Evolutionary conservation across 768 basidiomycete species (phyloP), one percentile per base, ranked within the genome.

Genomic region (Tephrocybe sp.): DNA sequence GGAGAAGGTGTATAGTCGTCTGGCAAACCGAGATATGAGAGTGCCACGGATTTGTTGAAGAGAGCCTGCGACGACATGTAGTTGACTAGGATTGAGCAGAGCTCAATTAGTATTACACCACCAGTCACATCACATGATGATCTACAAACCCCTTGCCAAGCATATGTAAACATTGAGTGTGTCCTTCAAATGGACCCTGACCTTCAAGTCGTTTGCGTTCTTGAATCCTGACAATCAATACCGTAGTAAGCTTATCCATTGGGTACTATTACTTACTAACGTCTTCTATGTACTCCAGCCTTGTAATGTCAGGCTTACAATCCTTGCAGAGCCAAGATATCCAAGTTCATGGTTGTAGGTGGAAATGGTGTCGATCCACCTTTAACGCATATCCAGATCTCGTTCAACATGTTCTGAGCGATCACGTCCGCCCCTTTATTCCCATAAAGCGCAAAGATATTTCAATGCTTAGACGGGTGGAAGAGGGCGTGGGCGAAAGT

Each of bases 1-100:
- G 89, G 91, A 16, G 78, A 79, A 0, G 88, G 89, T 24, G 66
- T 60, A 59, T 86, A 84, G 56, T 80, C 75, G 0, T 60, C 53
- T 16, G 84, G 75, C 21, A 92, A 75, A 7, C 77, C 82, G 9
- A 93, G 72, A 61, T 79, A 82, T 5, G 60, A 58, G 13, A 77
- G 63, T 7, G 70, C 61, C 5, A 65, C 55, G 28, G 50, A 62
- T 52, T 67, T 67, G 56, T 74, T 61, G 59, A 75, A 73, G 25
- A 55, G 37, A 43, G 55, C 40, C 36, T 37, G 30, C 19, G 46
- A 46, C 26, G 60, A 55, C 60, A 61, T 58, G 18, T n/a, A n/a
- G n/a, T 31, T 25, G 24, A 30, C 6, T 18, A 18, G 27, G 11
- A 32, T 11, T 38, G 22, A 43, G n/a, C 40, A 30, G 34, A 42